A percentile compares a stretch with the other conserved stretches of the same genome.
These are phyloP conservation scores for Penicillium thymicola DNA, from an alignment of 2,329 filamentous ascomycete genomes.

Conservation along the genomic window DNA sequence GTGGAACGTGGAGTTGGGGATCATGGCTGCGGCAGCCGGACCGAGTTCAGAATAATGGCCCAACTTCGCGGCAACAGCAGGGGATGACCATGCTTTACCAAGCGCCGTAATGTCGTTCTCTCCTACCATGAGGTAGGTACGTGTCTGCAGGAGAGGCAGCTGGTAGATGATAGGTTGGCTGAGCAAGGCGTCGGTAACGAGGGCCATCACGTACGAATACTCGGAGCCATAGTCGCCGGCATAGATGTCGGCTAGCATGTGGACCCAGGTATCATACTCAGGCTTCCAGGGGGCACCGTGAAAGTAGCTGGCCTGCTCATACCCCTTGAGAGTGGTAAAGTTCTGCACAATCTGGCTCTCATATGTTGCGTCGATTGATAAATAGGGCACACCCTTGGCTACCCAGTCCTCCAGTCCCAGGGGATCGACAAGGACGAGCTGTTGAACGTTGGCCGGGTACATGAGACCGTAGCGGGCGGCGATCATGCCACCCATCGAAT, in stretches of 20 bases:
- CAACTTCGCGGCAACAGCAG: conserved; percentile 5
- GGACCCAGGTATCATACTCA: conserved; percentile 12
- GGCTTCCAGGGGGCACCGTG: conserved; percentile 11
- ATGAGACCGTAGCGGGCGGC: conserved; percentile 16
- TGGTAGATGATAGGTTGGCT: conserved; percentile 13
- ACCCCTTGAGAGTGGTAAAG: conserved; percentile 11
- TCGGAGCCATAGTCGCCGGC: conserved; percentile 7
- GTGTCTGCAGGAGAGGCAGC: conserved; percentile 10
- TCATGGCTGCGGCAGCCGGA: conserved; percentile 12
- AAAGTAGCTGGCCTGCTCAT: conserved; percentile 15
- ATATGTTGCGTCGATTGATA: conserved; percentile 9
- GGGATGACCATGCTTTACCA: conserved; percentile 10
- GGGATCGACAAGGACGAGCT: conserved; percentile 14
- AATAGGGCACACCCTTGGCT: conserved; percentile 11
- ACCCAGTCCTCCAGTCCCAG: conserved; percentile 15
- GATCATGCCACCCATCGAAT: conserved; percentile 18
- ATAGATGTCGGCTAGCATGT: conserved; percentile 16
- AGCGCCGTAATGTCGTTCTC: conserved; percentile 11
- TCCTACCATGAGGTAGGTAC: conserved; percentile 15
- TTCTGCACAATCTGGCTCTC: conserved; percentile 8
- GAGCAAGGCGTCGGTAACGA: conserved; percentile 14
- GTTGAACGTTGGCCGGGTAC: conserved; percentile 9
- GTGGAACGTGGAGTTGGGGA: conserved; percentile 12
- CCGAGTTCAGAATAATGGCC: conserved; percentile 11
- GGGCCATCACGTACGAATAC: conserved; percentile 14